Conservation (phyloP, 2,329 filamentous ascomycete species). For the Fusarium sp. region DNA sequence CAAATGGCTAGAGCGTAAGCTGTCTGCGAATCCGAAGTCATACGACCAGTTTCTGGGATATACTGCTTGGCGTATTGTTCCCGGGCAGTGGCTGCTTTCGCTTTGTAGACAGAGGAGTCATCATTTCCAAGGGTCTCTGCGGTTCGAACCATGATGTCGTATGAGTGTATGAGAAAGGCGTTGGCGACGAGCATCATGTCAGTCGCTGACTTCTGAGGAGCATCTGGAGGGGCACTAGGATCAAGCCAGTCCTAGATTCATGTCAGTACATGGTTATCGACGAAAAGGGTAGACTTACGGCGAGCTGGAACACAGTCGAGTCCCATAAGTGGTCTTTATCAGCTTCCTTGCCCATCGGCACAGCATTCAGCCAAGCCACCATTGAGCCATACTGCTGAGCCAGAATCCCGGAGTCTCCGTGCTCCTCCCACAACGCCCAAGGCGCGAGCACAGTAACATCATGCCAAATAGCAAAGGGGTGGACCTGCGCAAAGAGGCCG, state of each 20-base stretch:
- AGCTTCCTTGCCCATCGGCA: neutral
- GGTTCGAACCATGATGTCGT: constrained; percentile 49
- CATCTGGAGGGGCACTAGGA: constrained; percentile 53
- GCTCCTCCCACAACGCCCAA: neutral
- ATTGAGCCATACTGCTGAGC: neutral
- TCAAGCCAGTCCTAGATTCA: constrained; percentile 56
- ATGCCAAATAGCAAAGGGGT: neutral
- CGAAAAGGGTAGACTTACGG: constrained; percentile 50
- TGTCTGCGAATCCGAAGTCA: neutral
- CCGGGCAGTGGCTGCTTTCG: constrained; percentile 30
- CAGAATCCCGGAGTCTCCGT: accelerated
- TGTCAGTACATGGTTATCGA: accelerated
- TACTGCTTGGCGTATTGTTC: constrained; percentile 29
- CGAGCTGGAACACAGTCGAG: neutral
- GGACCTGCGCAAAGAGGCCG: neutral
- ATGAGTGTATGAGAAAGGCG: constrained; percentile 57
- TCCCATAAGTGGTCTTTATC: neutral
- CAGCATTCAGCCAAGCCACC: neutral
- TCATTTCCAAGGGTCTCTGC: constrained; percentile 44
- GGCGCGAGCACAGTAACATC: neutral
- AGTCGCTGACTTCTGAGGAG: constrained; percentile 52
- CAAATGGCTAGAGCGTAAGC: neutral
- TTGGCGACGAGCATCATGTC: constrained; percentile 54
- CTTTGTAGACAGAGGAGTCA: constrained; percentile 14
- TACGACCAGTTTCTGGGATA: constrained; percentile 38